Conservation (phyloP, 768 basidiomycete genomes). For the Agrocybe praecox region DNA sequence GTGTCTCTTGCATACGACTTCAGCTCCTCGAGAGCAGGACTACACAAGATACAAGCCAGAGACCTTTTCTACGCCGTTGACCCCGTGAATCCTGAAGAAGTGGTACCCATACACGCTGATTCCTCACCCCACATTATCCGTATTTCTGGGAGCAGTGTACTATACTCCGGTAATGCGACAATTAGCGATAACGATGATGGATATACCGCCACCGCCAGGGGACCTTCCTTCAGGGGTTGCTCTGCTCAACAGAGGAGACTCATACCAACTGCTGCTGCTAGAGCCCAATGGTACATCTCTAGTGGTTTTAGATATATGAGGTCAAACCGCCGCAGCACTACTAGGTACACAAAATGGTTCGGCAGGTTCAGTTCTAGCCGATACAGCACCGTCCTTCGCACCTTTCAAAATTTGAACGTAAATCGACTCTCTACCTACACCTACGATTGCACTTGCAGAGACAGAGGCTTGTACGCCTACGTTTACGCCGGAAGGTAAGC, state of each 20-base stretch:
- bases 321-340: conserved; percentile 32
- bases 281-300: conserved; percentile 40
- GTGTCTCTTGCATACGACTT: conserved; percentile 53
- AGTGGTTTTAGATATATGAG: conserved; percentile 34
- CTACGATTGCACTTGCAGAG: conserved; percentile 42
- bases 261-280: no score
- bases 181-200: no score
- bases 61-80: conserved; percentile 46
- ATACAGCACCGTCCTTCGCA: conserved; percentile 36
- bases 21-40: conserved; percentile 37
- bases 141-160: conserved; percentile 34
- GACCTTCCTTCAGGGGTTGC: no score
- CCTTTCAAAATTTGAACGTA: conserved; percentile 37
- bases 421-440: conserved; percentile 32
- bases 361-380: conserved; percentile 40
- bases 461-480: conserved; percentile 35
- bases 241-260: no score
- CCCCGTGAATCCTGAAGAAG: conserved; percentile 22
- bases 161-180: no score
- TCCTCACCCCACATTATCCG: conserved; percentile 25
- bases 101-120: conserved; percentile 34
- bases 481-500: conserved; percentile 34
- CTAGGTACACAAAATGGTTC: conserved; percentile 56
- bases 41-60: conserved; percentile 41
- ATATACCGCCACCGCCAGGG: no score